Percentiles rank a stretch among this genome's conserved stretches.
Conservation (phyloP, 179 eudicot species). For the Spinacia oleracea region DNA sequence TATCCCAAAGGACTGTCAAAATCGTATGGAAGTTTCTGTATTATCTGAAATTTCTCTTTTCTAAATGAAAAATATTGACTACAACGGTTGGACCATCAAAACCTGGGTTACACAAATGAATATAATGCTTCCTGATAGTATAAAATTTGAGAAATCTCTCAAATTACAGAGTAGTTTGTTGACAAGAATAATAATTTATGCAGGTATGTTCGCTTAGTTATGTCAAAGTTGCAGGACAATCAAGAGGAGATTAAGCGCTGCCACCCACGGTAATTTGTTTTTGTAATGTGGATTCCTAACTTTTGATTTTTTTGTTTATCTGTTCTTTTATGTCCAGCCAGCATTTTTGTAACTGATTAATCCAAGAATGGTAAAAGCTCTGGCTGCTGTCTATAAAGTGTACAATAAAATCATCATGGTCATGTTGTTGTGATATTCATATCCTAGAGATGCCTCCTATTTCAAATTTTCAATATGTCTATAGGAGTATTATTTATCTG, state of each 20-base stretch:
- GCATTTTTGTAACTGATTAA: not conserved
- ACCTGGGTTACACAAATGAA: not conserved
- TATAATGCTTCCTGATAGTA: not conserved
- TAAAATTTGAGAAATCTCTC: not conserved
- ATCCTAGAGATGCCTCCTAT: not conserved
- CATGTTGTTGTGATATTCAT: not conserved
- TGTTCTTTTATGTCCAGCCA: not conserved
- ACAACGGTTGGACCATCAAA: not conserved
- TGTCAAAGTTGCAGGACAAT: slow-evolving; percentile 64
- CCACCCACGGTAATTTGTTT: slow-evolving; percentile 70
- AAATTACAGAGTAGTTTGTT: not conserved
- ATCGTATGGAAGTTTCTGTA: not conserved
- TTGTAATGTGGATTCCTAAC: not conserved
- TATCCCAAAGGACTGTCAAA: not conserved
- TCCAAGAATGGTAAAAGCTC: not conserved
- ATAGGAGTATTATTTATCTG: not conserved
- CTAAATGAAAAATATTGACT: not conserved
- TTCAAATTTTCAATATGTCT: not conserved
- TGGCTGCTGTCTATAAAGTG: not conserved
- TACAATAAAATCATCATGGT: not conserved
- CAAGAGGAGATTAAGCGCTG: slow-evolving; percentile 55
- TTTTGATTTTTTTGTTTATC: not conserved
- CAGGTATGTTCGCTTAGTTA: slow-evolving; percentile 88
- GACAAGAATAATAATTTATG: slow-evolving; percentile 23
- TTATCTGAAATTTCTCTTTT: not conserved